Base-by-base conservation (phyloP, 495 filamentous ascomycete species). In the Xylaria curta region DNA sequence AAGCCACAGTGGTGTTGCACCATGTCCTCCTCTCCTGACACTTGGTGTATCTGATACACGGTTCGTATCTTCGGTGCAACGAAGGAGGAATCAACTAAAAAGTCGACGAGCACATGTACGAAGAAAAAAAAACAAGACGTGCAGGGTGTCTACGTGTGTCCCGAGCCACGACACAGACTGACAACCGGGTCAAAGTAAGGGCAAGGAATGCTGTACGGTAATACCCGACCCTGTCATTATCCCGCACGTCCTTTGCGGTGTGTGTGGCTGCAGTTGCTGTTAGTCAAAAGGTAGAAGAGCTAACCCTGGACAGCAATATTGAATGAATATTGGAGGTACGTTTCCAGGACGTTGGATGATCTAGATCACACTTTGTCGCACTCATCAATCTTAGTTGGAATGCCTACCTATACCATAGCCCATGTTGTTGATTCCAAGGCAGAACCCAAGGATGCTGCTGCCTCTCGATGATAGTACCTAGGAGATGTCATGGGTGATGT, bases 61-160 rank as follows among this genome's bases (percentile, higher is more conserved):
- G 13, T 63, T 63, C 60, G 38, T 60, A 33, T 66, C 17, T 51
- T 51, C n/a, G 26, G 63, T 66, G 46, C 46, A 19, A 66, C 63
- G 17, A 49, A 65, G 42, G 63, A 44, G 46, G 63, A 24, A 24
- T 38, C 63, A 53, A 53, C 47, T 54, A 31, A 51, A 31, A 51
- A 36, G 44, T 36, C n/a, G 21, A n/a, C 44, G 58, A 38, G 58
- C 58, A 38, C 33, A 21, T 7, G 58, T 17, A 24, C 65, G 24
- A 17, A 17, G 28, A 31, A 31, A 31, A 3, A 31, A 38, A 38
- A 49, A 54, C 49, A 38, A 54, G 66, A 24, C 36, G 53, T 59
- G 66, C 33, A 68, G 49, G 66, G 31, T 58, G 66, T 21, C 51
- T 58, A 59, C 51, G 63, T 36, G 63, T 66, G 63, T 53, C 40